Evolutionary conservation across 2,329 filamentous ascomycete genomes (phyloP).

Genomic region (Claviceps pusilla): DNA sequence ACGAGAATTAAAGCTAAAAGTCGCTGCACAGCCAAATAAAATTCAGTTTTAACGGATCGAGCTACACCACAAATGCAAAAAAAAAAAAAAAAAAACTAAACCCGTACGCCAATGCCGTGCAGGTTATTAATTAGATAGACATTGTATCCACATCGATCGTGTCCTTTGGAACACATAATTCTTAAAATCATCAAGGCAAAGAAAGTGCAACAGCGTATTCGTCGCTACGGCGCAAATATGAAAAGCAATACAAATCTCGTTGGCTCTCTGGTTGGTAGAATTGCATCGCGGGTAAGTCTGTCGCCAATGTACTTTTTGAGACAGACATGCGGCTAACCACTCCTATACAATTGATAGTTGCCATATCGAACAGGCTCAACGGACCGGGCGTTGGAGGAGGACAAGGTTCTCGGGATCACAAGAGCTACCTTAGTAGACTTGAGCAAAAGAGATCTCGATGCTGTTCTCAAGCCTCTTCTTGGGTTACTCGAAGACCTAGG

Average conservation of each 20-base stretch:
- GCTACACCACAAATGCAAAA: no score
- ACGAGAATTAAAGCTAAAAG: no score
- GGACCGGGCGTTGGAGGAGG: constrained; percentile 23
- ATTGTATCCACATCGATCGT: no score
- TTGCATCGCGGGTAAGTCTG: constrained; percentile 41
- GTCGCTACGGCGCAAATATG: constrained; percentile 24
- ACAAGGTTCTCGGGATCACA: constrained; percentile 46
- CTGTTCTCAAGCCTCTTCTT: constrained; percentile 42
- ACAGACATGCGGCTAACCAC: background rate
- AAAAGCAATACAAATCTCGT: constrained; percentile 45
- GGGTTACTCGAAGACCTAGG: constrained; percentile 43
- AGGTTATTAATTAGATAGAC: no score
- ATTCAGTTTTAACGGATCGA: no score
- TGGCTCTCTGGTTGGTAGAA: constrained; percentile 46
- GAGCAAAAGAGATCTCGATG: constrained; percentile 36
- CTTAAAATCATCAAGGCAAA: background rate
- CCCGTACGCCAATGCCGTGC: no score
- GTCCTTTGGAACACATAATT: no score
- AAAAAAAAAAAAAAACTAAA: no score
- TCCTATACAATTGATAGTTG: constrained; percentile 2
- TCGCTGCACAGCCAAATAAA: no score
- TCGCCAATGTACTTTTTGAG: background rate
- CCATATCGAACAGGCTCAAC: constrained; percentile 7
- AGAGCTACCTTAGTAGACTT: constrained; percentile 46
- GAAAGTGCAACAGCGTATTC: background rate